Evolutionary conservation across 306 rosid species (phyloP), one percentile per base, ranked within the genome.

Genomic region (Prosopis cineraria): DNA sequence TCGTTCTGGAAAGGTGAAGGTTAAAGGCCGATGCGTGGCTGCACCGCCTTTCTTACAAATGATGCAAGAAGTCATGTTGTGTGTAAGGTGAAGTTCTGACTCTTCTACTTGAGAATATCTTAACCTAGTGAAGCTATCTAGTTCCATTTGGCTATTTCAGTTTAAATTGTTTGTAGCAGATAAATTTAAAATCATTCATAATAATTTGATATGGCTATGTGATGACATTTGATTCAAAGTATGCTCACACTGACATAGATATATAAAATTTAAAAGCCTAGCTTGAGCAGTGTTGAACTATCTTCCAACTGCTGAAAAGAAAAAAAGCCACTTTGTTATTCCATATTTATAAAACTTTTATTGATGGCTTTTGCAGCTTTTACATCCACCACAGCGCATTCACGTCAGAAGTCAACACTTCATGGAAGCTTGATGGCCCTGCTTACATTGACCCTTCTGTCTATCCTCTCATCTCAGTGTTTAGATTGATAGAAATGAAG

Each of bases 51-150:
- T 40, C 70, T 88, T 93, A n/a, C 80, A 75, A 25, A 85, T 84
- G 79, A 91, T 91, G 97, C 95, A 93, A 81, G 93, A 91, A 1
- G 86, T 93, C 68, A 70, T 83, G 82, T 7, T 93, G 77, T 84
- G 85, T 62, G 87, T 84, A 17, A 93, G 98, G 98, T 91, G 78
- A 81, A 33, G 5, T 24, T 67, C 24, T 24, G 31, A 39, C 30
- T 34, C 24, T 24, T 43, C 27, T 27, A 34, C 39, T 77, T 27
- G 34, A 12, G 34, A 24, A 25, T 13, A 8, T 58, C n/a, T 25
- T 25, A 58, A 12, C n/a, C 16, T 1, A 12, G 0, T 11, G 4
- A 58, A 10, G 34, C 2, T 25, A 25, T 58, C 9, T 25, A 25
- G 34, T 25, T 11, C 27, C 59, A 20, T 52, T 58, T 25, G 19